These are phyloP conservation scores for Colletotrichum somersetense DNA, from an alignment of 2,329 filamentous ascomycete species.

Conservation along the genomic window DNA sequence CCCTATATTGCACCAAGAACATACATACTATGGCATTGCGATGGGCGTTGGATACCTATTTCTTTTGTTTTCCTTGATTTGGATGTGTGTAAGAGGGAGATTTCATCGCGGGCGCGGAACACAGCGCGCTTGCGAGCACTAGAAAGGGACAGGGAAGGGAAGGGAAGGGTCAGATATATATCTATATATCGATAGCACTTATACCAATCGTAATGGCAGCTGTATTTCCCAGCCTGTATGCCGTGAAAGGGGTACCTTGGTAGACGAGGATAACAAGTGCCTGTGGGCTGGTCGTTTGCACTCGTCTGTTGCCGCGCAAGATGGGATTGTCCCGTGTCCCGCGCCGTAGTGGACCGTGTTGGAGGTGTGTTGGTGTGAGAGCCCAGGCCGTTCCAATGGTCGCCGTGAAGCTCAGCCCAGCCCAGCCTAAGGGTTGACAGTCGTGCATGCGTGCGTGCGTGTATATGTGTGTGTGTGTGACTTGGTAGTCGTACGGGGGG, in stretches of 20 bases:
- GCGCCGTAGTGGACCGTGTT: too few species aligned
- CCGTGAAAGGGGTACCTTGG: not conserved
- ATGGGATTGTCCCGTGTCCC: not conserved
- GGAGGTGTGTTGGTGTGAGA: too few species aligned
- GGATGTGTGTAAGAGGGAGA: too few species aligned
- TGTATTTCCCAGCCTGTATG: too few species aligned
- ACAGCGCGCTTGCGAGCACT: conserved; percentile 19
- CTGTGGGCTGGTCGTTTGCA: not conserved
- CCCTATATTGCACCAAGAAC: conserved; percentile 15
- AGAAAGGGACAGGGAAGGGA: not conserved
- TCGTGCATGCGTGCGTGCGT: too few species aligned
- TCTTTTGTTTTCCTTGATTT: conserved; percentile 20
- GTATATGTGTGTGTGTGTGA: not conserved
- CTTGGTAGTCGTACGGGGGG: not conserved
- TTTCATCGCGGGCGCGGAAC: not conserved
- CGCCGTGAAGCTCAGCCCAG: not conserved
- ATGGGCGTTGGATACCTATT: conserved; percentile 33
- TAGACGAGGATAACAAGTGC: not conserved
- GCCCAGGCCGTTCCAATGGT: too few species aligned
- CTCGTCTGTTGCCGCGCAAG: not conserved
- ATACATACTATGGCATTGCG: conserved; percentile 35
- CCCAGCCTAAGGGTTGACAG: too few species aligned
- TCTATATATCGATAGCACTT: not conserved
- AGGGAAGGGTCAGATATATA: not conserved
- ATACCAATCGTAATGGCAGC: not conserved